These are phyloP conservation scores for Mortierella sp. DNA, from an alignment of 371 early-diverging fungal species.

Conservation along the genomic window DNA sequence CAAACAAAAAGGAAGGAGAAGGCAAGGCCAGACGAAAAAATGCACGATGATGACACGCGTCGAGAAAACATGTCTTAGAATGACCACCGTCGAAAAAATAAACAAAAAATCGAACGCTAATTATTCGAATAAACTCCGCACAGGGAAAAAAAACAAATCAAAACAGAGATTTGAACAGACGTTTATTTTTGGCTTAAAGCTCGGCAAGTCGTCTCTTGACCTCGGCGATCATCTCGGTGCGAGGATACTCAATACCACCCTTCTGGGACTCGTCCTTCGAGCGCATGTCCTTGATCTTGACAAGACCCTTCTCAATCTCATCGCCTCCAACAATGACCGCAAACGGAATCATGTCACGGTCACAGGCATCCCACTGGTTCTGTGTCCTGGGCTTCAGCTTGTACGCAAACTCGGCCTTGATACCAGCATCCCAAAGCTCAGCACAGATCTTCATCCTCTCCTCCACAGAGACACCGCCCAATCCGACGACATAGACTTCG, in stretches of 20 bases:
- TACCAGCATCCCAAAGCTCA: constrained; percentile 91
- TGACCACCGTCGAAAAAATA: neutral
- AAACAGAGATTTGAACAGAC: neutral
- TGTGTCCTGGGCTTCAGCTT: constrained; percentile 92
- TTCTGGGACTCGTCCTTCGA: constrained; percentile 71
- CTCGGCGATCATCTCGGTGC: constrained; percentile 76
- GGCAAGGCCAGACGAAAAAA: neutral
- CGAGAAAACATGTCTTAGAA: neutral
- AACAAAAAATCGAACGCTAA: neutral
- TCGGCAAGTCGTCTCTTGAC: constrained; percentile 66
- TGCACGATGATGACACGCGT: neutral
- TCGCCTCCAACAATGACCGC: constrained; percentile 92
- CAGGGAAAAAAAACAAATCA: neutral
- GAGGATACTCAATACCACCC: constrained; percentile 71
- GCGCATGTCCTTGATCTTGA: constrained; percentile 91
- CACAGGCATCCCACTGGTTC: constrained; percentile 85
- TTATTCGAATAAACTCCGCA: neutral
- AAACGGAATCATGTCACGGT: constrained; percentile 89
- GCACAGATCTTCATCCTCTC: constrained; percentile 92
- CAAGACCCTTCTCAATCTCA: constrained; percentile 83
- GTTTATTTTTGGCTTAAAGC: constrained; percentile 11
- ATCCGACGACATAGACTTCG: constrained; percentile 92
- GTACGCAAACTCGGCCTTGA: constrained; percentile 93
- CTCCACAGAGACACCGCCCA: constrained; percentile 89
- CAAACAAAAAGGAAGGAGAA: neutral